These are phyloP conservation scores for Aspergillus tubingensis DNA, from an alignment of 2,329 filamentous ascomycete species.

Conservation along the genomic window DNA sequence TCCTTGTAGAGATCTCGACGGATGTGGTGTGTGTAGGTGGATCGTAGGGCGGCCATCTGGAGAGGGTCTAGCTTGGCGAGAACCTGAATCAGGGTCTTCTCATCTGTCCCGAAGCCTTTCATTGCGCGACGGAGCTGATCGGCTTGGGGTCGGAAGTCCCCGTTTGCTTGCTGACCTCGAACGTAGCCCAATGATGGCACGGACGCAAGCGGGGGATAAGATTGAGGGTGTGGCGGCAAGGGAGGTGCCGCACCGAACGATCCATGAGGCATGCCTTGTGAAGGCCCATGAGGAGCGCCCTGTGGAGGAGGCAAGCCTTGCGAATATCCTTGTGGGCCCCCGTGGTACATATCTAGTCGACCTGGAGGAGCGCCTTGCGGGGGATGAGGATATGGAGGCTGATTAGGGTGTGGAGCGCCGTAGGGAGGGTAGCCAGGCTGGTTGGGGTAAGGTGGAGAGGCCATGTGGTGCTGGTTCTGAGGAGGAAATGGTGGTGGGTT, in stretches of 20 bases:
- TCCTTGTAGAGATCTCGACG: constrained; percentile 71
- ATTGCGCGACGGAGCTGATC: constrained; percentile 76
- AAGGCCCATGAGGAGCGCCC: constrained; percentile 26
- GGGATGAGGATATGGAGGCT: not conserved
- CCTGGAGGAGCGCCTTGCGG: not conserved
- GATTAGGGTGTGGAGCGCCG: not conserved
- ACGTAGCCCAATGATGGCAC: constrained; percentile 74
- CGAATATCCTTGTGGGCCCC: not conserved
- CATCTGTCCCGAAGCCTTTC: constrained; percentile 92
- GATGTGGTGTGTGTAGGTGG: constrained; percentile 66
- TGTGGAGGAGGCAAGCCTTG: not conserved
- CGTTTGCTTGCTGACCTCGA: constrained; percentile 66
- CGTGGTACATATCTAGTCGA: not conserved
- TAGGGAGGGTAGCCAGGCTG: constrained; percentile 21
- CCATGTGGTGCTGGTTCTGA: not conserved
- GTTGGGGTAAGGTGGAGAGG: not conserved
- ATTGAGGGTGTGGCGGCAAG: constrained; percentile 24
- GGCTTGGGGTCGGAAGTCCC: constrained; percentile 68
- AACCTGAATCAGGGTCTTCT: constrained; percentile 70
- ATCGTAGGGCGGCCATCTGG: constrained; percentile 69
- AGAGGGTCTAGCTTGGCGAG: constrained; percentile 74
- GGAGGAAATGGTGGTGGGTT: not conserved
- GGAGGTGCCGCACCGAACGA: not conserved
- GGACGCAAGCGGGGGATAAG: constrained; percentile 49
- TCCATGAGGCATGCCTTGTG: constrained; percentile 12